Base-by-base conservation (phyloP, 768 basidiomycete genomes). In the Podaxis rugospora region DNA sequence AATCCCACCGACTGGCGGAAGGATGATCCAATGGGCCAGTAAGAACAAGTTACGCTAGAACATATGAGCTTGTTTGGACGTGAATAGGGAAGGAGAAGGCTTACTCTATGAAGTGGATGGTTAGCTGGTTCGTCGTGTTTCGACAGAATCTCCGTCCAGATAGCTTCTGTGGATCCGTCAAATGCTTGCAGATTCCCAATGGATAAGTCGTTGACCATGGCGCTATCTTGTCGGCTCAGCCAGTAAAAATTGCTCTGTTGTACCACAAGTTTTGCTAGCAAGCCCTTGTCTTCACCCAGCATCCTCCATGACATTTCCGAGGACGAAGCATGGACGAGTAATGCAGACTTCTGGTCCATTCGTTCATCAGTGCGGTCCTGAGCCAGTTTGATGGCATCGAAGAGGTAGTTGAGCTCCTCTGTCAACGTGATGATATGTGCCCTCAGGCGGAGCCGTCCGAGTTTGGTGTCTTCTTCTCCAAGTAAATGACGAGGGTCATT, bases 1-100 rank as follows among this genome's bases (percentile, higher is more conserved):
- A 65, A 98, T 97, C 11, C 95, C 95, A 18, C 94, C 95, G 23
- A 98, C 94, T 14, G 94, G 92, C 1, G 93, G 84, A n/a, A 93
- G 76, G 25, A 91, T 82, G 3, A 81, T 85, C 95, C 94, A 96
- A 58, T 86, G 83, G 1, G 88, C 88, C 1, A 86, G 76, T 18
- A 88, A 78, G 71, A 96, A 95, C 23, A 93, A 72, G 14, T 88
- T 85, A 61, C 80, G 79, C 89, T 92, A 64, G 14, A 65, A 60
- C 16, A 56, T 36, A 13, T 68, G 49, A 62, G 44, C 37, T 51
- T 5, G 21, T 21, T 16, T 44, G 57, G 16, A 28, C 5, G 18
- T n/a, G 14, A 1, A 55, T 23, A 16, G 50, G 51, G 35, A 6
- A 49, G n/a, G 21, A 23, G 13, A 11, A 49, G 18, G 69, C 76